A percentile compares a stretch with the other conserved stretches of the same genome.
Conservation (phyloP, 768 basidiomycete genomes). For the Kwoniella shandongensis region DNA sequence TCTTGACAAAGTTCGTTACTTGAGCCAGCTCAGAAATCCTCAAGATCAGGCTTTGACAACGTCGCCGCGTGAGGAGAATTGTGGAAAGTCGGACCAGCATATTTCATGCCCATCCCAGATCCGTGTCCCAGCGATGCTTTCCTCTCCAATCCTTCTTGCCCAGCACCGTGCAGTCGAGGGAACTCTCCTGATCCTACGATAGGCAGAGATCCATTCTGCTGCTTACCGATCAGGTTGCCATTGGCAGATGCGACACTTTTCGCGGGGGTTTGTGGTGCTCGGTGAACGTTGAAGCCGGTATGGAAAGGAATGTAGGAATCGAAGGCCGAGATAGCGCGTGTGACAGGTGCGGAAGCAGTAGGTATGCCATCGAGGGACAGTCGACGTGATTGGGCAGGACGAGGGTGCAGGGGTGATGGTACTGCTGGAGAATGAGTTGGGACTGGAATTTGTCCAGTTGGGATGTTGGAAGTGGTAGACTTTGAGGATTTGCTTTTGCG, state of each 20-base stretch:
- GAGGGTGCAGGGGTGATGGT: slow-evolving; percentile 29
- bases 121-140: background rate
- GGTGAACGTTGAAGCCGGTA: slow-evolving; percentile 36
- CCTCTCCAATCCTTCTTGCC: background rate
- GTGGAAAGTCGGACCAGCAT: slow-evolving; percentile 46
- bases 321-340: slow-evolving; percentile 21
- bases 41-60: slow-evolving; percentile 42
- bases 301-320: slow-evolving; percentile 30
- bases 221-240: slow-evolving; percentile 10
- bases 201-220: slow-evolving; percentile 22
- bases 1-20: too few relatives aligned
- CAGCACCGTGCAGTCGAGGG: slow-evolving; percentile 26
- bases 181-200: slow-evolving; percentile 33
- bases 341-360: background rate
- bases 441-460: background rate
- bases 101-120: slow-evolving; percentile 19
- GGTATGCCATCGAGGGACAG: slow-evolving; percentile 16
- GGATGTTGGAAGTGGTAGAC: background rate
- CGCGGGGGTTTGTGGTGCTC: slow-evolving; percentile 44
- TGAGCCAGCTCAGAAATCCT: slow-evolving; percentile 39
- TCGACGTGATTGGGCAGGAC: slow-evolving; percentile 17
- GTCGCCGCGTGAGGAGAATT: slow-evolving; percentile 39
- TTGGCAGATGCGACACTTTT: slow-evolving; percentile 16
- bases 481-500: slow-evolving; percentile 1
- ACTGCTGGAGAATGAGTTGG: slow-evolving; percentile 7